Conservation (phyloP, 768 basidiomycete species). For the Tylopilus felleus region DNA sequence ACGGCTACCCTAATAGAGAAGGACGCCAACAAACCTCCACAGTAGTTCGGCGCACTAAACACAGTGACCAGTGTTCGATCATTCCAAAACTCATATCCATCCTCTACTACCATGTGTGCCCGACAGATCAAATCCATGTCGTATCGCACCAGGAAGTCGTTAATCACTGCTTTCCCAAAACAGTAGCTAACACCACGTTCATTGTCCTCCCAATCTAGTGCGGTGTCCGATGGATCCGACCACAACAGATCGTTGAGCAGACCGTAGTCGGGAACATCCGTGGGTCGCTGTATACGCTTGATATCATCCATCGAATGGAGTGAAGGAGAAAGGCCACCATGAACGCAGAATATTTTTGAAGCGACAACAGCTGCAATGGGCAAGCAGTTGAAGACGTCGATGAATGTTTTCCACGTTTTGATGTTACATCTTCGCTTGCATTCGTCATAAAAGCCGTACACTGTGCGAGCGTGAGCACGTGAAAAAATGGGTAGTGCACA, state of each 20-base stretch:
- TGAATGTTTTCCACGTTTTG: slow-evolving; percentile 99
- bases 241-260: slow-evolving; percentile 95
- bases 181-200: slow-evolving; percentile 99
- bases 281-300: slow-evolving; percentile 94
- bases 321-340: slow-evolving; percentile 91
- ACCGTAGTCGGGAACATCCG: slow-evolving; percentile 98
- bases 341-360: slow-evolving; percentile 99
- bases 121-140: slow-evolving; percentile 99
- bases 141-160: slow-evolving; percentile 89
- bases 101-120: slow-evolving; percentile 99
- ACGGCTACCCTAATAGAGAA: slow-evolving; percentile 2
- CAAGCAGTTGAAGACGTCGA: slow-evolving; percentile 99
- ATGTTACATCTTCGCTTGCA: slow-evolving; percentile 99
- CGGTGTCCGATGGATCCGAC: slow-evolving; percentile 98
- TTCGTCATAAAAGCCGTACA: slow-evolving; percentile 99
- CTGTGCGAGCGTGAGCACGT: slow-evolving; percentile 40
- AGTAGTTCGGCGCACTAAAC: slow-evolving; percentile 97
- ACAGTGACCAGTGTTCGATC: slow-evolving; percentile 97
- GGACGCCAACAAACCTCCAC: slow-evolving; percentile 69
- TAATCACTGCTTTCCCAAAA: slow-evolving; percentile 96
- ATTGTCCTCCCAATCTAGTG: slow-evolving; percentile 98
- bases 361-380: slow-evolving; percentile 99
- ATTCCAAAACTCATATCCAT: slow-evolving; percentile 99
- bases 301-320: slow-evolving; percentile 98
- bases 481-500: slow-evolving; percentile 12